Evolutionary conservation across 208 protist species (phyloP).

Genomic region (Balamuthia mandrillaris): DNA sequence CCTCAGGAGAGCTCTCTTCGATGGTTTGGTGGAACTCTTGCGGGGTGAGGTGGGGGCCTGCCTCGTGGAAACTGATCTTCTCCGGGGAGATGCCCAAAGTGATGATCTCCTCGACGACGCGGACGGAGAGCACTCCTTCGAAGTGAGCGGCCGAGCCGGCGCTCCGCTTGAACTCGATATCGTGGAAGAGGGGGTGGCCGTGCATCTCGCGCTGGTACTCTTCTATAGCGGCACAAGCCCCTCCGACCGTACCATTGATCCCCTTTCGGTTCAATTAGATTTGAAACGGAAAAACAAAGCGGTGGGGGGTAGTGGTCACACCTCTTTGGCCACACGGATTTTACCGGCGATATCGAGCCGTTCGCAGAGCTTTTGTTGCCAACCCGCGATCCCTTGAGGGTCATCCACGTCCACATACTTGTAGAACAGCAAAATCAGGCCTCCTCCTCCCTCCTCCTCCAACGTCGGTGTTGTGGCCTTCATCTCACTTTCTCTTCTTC

Average conservation of each 20-base stretch:
- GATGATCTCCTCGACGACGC: conserved; percentile 18
- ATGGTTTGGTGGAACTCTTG: not conserved
- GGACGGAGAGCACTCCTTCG: not conserved
- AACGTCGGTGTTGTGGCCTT: too few relatives aligned
- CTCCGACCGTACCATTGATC: not conserved
- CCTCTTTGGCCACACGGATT: not conserved
- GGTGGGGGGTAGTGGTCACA: not conserved
- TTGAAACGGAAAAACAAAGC: not conserved
- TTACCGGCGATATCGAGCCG: not conserved
- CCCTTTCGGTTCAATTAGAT: not conserved
- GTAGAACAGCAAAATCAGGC: not conserved
- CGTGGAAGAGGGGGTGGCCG: not conserved
- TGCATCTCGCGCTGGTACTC: not conserved
- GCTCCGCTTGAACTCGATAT: conserved; percentile 11
- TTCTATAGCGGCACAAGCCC: not conserved
- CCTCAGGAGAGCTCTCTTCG: not conserved
- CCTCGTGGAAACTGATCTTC: not conserved
- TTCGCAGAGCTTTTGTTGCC: not conserved
- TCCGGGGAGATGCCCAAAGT: too few relatives aligned
- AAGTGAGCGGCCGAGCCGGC: not conserved
- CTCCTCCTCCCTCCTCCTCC: not conserved
- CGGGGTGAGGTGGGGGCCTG: not conserved
- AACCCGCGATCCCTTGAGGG: not conserved
- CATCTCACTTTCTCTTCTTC: too few relatives aligned
- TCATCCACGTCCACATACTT: not conserved